A percentile compares a stretch with the other conserved stretches of the same genome.
phyloP scores from a whole-genome alignment of 441 rosid species.

The Adansonia rubrostipa region DNA sequence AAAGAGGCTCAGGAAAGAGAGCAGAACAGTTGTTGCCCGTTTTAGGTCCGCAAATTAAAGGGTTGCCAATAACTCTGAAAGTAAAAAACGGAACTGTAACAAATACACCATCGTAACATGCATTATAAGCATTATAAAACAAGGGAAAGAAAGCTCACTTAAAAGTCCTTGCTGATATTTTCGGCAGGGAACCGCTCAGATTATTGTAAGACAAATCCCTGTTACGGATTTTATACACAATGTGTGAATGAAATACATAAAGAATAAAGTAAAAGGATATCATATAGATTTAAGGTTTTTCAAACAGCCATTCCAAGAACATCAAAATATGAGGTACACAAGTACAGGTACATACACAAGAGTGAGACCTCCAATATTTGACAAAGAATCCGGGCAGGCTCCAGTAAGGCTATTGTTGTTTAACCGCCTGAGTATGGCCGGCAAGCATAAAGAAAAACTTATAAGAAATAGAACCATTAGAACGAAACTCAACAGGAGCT shows the following conservation, averaged over 20 bases:
- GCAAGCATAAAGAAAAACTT: conserved; percentile 20
- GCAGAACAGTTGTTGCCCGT: conserved; percentile 69
- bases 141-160: conserved; percentile 25
- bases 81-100: background rate
- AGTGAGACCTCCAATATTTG: conserved; percentile 74
- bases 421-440: conserved; percentile 61
- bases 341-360: conserved; percentile 64
- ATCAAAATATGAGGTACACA: background rate
- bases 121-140: background rate
- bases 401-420: conserved; percentile 91
- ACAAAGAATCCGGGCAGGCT: conserved; percentile 70
- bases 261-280: conserved; percentile 1
- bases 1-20: conserved; percentile 74
- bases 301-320: background rate
- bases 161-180: conserved; percentile 16
- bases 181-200: conserved; percentile 79
- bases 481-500: background rate
- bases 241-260: conserved; percentile 5
- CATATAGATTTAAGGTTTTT: background rate
- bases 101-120: background rate
- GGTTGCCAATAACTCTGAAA: conserved; percentile 75
- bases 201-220: conserved; percentile 91
- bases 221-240: conserved; percentile 32
- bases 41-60: conserved; percentile 73
- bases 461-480: conserved; percentile 18